Conservation (phyloP, 2,329 filamentous ascomycete species). For the Xylariaceae sp. region DNA sequence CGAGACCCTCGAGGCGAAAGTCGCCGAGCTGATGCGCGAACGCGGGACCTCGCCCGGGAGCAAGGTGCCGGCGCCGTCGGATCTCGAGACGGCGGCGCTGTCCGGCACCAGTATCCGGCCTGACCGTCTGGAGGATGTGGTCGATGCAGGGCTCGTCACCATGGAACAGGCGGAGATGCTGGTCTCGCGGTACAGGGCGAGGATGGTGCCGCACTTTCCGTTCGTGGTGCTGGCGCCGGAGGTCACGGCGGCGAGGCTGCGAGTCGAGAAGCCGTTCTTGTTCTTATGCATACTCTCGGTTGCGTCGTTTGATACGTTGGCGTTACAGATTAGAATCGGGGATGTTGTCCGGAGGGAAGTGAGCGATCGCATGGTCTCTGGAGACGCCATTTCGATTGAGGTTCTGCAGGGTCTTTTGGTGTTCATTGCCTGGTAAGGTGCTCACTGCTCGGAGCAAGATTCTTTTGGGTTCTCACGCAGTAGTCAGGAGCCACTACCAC, state of each 20-base stretch:
- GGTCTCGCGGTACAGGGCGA: slow-evolving; percentile 1
- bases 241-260: slow-evolving; percentile 2
- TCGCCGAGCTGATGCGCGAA: slow-evolving; percentile 5
- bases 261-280: slow-evolving; percentile 5
- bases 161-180: slow-evolving; percentile 1
- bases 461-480: neutral
- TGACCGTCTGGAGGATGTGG: neutral
- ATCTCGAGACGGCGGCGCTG: neutral
- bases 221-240: slow-evolving; percentile 4
- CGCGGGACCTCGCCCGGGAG: neutral
- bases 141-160: slow-evolving; percentile 2
- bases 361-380: neutral
- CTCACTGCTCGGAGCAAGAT: neutral
- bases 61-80: neutral
- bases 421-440: slow-evolving; percentile 5
- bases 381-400: slow-evolving; percentile 1
- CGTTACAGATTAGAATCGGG: slow-evolving; percentile 3
- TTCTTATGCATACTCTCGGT: slow-evolving; percentile 2
- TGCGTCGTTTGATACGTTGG: slow-evolving; percentile 1
- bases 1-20: slow-evolving; percentile 4
- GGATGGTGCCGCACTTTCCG: slow-evolving; percentile 5
- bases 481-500: slow-evolving; percentile 6
- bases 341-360: neutral
- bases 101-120: neutral
- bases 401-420: slow-evolving; percentile 6